phyloP scores from a whole-genome alignment of 2,329 filamentous ascomycete species.

The Teratosphaeria viscida region DNA sequence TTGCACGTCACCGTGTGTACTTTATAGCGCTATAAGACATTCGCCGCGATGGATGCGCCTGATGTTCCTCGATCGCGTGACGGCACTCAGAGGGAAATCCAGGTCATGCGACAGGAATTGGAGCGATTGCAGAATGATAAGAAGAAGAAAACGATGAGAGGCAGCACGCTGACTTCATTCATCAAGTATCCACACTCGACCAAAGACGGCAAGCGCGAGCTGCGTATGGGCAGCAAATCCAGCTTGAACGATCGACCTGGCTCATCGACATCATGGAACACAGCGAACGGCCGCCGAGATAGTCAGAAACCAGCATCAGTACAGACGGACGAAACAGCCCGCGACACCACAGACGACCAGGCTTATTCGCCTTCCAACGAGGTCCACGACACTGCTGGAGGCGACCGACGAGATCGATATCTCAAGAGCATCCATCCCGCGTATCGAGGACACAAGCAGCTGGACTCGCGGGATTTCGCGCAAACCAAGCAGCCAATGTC shows the following conservation, averaged over 20 bases:
- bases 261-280: background rate
- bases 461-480: background rate
- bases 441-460: background rate
- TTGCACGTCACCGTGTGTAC: background rate
- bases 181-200: constrained; percentile 8
- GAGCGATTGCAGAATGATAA: constrained; percentile 1
- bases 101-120: background rate
- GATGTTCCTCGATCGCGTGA: constrained; percentile 7
- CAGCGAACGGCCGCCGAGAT: background rate
- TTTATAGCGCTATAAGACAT: background rate
- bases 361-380: constrained; percentile 8
- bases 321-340: background rate
- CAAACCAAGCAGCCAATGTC: constrained; percentile 1
- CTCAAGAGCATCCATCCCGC: background rate
- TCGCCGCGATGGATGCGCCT: constrained; percentile 5
- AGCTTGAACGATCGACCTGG: background rate
- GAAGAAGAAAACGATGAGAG: background rate
- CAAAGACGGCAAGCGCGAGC: constrained; percentile 7
- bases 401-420: constrained; percentile 18
- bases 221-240: constrained; percentile 3
- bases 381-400: constrained; percentile 11
- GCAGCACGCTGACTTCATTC: constrained; percentile 8
- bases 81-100: background rate
- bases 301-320: constrained; percentile 1
- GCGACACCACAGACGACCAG: background rate